Evolutionary conservation across 2,329 filamentous ascomycete genomes (phyloP), one percentile per base, ranked within the genome.

Genomic region (Fusarium stilboides): DNA sequence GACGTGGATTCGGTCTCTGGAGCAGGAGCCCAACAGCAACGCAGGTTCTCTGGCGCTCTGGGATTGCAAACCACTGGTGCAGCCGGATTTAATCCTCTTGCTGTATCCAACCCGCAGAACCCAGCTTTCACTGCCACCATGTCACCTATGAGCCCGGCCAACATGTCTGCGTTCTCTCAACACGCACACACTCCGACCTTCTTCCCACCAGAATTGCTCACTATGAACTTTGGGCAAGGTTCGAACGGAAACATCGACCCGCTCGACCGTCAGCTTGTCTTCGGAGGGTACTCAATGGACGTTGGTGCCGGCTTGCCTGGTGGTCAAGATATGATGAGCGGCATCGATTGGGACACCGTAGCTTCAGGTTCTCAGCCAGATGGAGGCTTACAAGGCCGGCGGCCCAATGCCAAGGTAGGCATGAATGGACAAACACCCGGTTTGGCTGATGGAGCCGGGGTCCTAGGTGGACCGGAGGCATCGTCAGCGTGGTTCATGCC

Each of bases 401-500:
- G 77, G 37, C 72, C 74, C 14, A 72, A 75, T 39, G 68, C 70
- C 40, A 79, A 79, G 39, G 57, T 65, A 39, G 74, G 76, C 33
- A 71, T 77, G 42, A 78, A 76, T 54, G 74, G 76, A 22, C 78
- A 75, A 31, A 57, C 60, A n/a, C 56, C 66, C 13, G 62, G 70
- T 39, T 51, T 69, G 20, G 53, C 58, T 10, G 70, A 72, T 37
- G 68, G 60, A 22, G 57, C 76, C 46, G 63, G 68, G 33, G 70
- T 64, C 39, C 75, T 77, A 47, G 64, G 54, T 47, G 77, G 76
- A 6, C 80, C 80, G 36, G 86, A 88, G 64, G 81, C 85, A 3
- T 86, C 83, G 51, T 91, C 90, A 53, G 93, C 92, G 7, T 98
- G 94, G 93, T 97, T 97, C 78, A 90, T 97, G 83, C 94, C 94